Evolutionary conservation across 2,329 filamentous ascomycete species (phyloP).

Genomic region (Aspergillus jensenii): DNA sequence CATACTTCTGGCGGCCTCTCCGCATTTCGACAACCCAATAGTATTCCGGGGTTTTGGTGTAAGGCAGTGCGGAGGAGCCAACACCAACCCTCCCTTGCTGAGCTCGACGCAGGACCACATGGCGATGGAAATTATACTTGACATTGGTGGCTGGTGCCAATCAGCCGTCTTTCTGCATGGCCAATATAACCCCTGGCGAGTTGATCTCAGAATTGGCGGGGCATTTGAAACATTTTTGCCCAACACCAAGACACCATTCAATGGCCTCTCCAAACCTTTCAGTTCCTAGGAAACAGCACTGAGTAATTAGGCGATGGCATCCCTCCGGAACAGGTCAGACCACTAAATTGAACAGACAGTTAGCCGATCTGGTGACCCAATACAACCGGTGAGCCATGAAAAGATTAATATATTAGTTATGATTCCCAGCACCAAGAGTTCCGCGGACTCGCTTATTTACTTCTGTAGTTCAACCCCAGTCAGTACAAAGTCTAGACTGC

Average conservation of each 20-base stretch:
- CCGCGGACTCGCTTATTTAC: constrained; percentile 5
- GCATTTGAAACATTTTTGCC: not conserved
- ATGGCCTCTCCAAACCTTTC: too few relatives aligned
- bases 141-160: not conserved
- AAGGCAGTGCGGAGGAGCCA: not conserved
- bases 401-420: constrained; percentile 8
- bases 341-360: not conserved
- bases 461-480: not conserved
- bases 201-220: not conserved
- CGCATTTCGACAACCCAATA: too few relatives aligned
- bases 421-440: not conserved
- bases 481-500: not conserved
- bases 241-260: too few relatives aligned
- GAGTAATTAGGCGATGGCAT: not conserved
- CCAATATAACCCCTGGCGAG: not conserved
- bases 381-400: not conserved
- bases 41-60: not conserved
- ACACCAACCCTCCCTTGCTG: not conserved
- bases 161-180: not conserved
- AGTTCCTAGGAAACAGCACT: not conserved
- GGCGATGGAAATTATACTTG: not conserved
- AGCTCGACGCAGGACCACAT: not conserved
- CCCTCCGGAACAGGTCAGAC: not conserved
- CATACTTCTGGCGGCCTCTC: not conserved
- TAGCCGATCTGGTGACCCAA: not conserved